Base-by-base conservation (phyloP, 805 yeast species). In the Cyberlindnera meyerae region DNA sequence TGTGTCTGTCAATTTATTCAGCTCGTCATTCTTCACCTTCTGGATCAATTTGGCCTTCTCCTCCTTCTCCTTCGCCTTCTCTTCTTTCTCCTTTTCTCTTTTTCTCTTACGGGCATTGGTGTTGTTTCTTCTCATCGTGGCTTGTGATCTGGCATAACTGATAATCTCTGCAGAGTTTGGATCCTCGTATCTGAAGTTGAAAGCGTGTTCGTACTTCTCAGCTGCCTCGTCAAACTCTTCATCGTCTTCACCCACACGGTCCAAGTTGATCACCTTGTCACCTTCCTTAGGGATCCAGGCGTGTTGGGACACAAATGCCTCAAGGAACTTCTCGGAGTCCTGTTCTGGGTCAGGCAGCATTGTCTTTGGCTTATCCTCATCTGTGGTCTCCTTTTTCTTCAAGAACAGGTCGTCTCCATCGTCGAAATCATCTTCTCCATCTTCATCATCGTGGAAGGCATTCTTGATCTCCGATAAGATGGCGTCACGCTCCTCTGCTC, bases 141-240 rank as follows among this genome's bases (percentile, higher is more conserved):
- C 95, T 61, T 88, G 96, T 29, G 70, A 81, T 73, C 98, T 87
- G 3, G 97, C 97, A 65, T 90, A 93, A 13, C 95, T 82, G 14
- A 89, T 82, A 59, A 93, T 85, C 53, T 90, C 96, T 0, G 90
- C 86, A 6, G 96, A 74, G 47, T 79, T 77, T 12, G 95, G 88
- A 52, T 89, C 97, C 62, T 93, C 98, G 58, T 75, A 93, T 57
- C 98, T 75, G 70, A 90, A 90, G 55, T 93, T 93, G 63, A 89
- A 90, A 0, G 95, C 96, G 45, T 78, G 77, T 61, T 93, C 98
- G 52, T 86, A 88, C 52, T 77, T 68, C 51, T 93, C 98, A 6
- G 83, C 96, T 3, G 94, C 93, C 29, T 86, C 84, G 33, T 90
- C 97, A 54, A 89, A 89, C 37, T 84, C 93, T 32, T 82, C 90